Evolutionary conservation across 352 stramenopile species (phyloP).

Genomic region (Globisporangium ultimum): DNA sequence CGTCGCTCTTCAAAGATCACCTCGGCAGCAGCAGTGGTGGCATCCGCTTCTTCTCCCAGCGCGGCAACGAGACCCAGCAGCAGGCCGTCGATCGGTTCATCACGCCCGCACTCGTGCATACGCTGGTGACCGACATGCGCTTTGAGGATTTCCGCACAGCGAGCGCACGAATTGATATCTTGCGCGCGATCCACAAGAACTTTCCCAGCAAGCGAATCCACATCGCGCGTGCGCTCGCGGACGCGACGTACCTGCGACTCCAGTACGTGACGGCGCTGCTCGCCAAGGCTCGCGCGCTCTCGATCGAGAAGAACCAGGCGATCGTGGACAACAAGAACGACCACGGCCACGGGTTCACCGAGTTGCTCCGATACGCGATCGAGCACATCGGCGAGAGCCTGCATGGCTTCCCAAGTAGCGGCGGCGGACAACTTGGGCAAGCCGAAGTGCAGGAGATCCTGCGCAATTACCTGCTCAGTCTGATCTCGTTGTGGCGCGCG

Average conservation of each 20-base stretch:
- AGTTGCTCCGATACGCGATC: slow-evolving; percentile 80
- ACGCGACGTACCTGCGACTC: slow-evolving; percentile 64
- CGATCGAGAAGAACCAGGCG: slow-evolving; percentile 57
- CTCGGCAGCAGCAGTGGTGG: slow-evolving; percentile 24
- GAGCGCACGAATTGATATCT: slow-evolving; percentile 73
- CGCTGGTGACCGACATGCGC: slow-evolving; percentile 73
- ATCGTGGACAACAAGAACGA: slow-evolving; percentile 61
- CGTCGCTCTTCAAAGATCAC: slow-evolving; percentile 73
- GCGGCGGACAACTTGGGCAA: slow-evolving; percentile 19
- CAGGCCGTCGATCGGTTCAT: slow-evolving; percentile 68
- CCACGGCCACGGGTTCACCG: slow-evolving; percentile 78
- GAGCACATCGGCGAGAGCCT: slow-evolving; percentile 69
- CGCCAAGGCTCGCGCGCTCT: slow-evolving; percentile 37
- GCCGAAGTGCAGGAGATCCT: slow-evolving; percentile 45
- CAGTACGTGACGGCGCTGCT: slow-evolving; percentile 61
- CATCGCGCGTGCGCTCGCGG: slow-evolving; percentile 65
- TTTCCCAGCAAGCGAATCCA: slow-evolving; percentile 66
- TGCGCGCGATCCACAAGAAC: slow-evolving; percentile 84
- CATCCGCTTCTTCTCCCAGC: slow-evolving; percentile 19
- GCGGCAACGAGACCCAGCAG: slow-evolving; percentile 34
- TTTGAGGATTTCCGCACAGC: slow-evolving; percentile 87
- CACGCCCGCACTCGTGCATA: slow-evolving; percentile 70
- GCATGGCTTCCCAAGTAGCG: slow-evolving; percentile 25
- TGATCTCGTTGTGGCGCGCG: slow-evolving; percentile 63
- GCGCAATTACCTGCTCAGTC: slow-evolving; percentile 66